These are phyloP conservation scores for Paraphysoderma sedebokerense DNA, from an alignment of 371 early-diverging fungal genomes.

Conservation along the genomic window DNA sequence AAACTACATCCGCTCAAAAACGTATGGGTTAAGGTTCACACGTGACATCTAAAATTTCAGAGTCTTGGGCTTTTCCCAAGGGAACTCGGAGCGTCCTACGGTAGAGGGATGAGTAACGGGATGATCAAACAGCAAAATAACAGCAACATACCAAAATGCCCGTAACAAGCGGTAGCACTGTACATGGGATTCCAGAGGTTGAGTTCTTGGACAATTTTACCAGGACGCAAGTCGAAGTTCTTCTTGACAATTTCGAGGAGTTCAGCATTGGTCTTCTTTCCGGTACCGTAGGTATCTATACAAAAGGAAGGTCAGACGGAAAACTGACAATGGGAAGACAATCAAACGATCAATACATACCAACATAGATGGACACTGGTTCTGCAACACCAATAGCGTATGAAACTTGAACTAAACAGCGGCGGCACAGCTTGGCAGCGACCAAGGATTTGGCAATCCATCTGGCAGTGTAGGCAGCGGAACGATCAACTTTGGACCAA, in stretches of 20 bases:
- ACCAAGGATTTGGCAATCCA: conserved; percentile 98
- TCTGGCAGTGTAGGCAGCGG: conserved; percentile 98
- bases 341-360: too few species aligned
- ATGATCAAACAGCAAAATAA: too few species aligned
- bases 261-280: conserved; percentile 71
- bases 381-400: conserved; percentile 99
- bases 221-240: conserved; percentile 97
- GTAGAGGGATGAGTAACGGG: too few species aligned
- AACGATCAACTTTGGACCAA: conserved; percentile 99
- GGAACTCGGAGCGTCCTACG: conserved; percentile 81
- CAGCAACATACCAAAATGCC: conserved; percentile 99
- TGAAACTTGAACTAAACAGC: conserved; percentile 92
- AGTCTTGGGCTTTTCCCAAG: conserved; percentile 91
- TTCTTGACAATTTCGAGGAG: conserved; percentile 83
- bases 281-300: conserved; percentile 97
- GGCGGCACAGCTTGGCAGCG: conserved; percentile 81
- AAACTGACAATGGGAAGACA: too few species aligned
- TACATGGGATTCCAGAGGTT: conserved; percentile 96
- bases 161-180: conserved; percentile 92
- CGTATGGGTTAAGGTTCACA: too few species aligned
- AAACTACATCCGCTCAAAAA: too few species aligned
- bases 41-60: conserved; percentile 62
- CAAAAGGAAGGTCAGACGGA: too few species aligned
- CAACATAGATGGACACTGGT: conserved; percentile 92
- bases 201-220: conserved; percentile 93